Evolutionary conservation across 2,329 filamentous ascomycete genomes (phyloP), one percentile per base, ranked within the genome.

Genomic region (Corniculantispora saksenae): DNA sequence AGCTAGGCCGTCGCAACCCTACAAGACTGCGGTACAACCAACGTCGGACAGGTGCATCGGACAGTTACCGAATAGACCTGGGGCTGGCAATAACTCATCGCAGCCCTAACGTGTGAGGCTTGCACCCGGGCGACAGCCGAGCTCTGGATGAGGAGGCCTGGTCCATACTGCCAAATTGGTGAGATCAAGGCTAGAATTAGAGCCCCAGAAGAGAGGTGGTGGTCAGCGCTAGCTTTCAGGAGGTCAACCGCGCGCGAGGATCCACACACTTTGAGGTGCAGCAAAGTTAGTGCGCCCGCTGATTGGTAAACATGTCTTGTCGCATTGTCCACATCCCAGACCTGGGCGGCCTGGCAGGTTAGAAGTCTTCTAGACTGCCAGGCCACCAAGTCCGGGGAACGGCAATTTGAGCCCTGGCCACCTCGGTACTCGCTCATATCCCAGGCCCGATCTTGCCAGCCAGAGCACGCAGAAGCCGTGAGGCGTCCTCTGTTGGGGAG

Each of bases 171-270:
- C 21, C 19, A 3, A 32, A 32, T 15, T 21, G 6, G 13, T 57
- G 35, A 40, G 57, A 50, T 60, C 43, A 38, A 38, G 13, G 29
- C 57, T 25, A 45, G 27, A 10, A 38, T 48, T 15, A 48, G 32
- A 29, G 10, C 29, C 29, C 47, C 35, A n/a, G 23, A 40, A 59
- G 13, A 15, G 23, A 27, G 15, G 4, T 57, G 7, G 13, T 53
- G 29, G 47, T 53, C 58, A 61, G 58, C 58, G 32, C 58, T 61
- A 61, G 32, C 32, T 61, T 25, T 51, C 58, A 53, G 58, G 47
- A 43, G 47, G 58, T 53, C 21, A 51, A 23, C 58, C 47, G 47
- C 58, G 58, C 58, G 58, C 58, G 58, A 61, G 23, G 58, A 13
- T 53, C 47, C 58, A 60, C 57, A 25, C 4, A 25, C n/a, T 8